Conservation (phyloP, 805 yeast species). For the Wickerhamomyces rabaulensis region DNA sequence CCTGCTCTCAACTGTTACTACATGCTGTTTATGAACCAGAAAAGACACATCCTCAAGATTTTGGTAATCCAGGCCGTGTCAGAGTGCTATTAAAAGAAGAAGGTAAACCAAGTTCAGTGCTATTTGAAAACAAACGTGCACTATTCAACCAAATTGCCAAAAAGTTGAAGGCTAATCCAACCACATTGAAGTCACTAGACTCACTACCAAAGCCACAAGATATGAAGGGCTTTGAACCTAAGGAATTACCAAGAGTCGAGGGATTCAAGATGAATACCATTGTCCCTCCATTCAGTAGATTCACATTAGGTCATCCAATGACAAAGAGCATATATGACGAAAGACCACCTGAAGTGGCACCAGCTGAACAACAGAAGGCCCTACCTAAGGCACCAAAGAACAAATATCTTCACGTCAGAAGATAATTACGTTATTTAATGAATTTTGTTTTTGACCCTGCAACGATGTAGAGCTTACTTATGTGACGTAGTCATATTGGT, state of each 20-base stretch:
- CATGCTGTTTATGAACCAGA: slow-evolving; percentile 60
- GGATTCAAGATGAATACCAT: slow-evolving; percentile 84
- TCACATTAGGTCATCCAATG: slow-evolving; percentile 79
- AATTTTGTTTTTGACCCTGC: neutral
- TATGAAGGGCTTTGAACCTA: slow-evolving; percentile 47
- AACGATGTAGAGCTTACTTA: neutral
- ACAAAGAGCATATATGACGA: slow-evolving; percentile 62
- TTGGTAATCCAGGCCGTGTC: slow-evolving; percentile 96
- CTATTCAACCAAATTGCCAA: slow-evolving; percentile 55
- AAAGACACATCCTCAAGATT: slow-evolving; percentile 93
- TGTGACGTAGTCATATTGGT: too few relatives aligned
- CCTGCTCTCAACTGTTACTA: slow-evolving; percentile 37
- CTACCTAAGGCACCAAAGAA: slow-evolving; percentile 39
- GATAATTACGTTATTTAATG: slow-evolving; percentile 23
- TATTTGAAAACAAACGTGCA: slow-evolving; percentile 54
- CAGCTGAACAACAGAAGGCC: slow-evolving; percentile 21
- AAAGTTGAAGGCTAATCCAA: slow-evolving; percentile 61
- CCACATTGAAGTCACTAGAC: slow-evolving; percentile 58
- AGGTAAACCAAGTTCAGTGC: slow-evolving; percentile 33
- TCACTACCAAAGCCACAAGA: slow-evolving; percentile 66
- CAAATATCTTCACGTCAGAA: slow-evolving; percentile 59
- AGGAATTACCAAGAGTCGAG: slow-evolving; percentile 68
- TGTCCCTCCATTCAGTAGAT: slow-evolving; percentile 82
- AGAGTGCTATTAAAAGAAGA: slow-evolving; percentile 61
- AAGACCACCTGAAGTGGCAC: slow-evolving; percentile 30